Percentiles rank a stretch among this genome's conserved stretches.
phyloP scores from a whole-genome alignment of 2,329 filamentous ascomycete species.

The Alternaria hordeiaustralica region DNA sequence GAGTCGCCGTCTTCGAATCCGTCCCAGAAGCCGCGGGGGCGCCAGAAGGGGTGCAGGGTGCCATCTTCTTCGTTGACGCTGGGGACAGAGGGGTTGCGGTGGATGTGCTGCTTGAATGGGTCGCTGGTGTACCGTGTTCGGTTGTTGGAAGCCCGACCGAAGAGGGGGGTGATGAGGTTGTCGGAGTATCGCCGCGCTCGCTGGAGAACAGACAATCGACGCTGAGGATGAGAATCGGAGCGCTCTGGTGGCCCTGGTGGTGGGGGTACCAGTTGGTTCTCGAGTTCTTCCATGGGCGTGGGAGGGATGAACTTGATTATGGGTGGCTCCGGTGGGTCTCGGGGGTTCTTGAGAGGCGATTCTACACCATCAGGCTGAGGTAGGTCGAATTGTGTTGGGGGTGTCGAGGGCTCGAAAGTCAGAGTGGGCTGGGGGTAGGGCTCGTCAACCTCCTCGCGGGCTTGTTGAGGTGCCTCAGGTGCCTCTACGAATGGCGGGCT shows the following conservation, averaged over 20 bases:
- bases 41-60: slow-evolving; percentile 67
- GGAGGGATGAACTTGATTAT: slow-evolving; percentile 62
- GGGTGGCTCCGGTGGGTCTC: slow-evolving; percentile 64
- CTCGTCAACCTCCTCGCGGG: slow-evolving; percentile 6
- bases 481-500: slow-evolving; percentile 37
- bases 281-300: slow-evolving; percentile 57
- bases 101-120: slow-evolving; percentile 21
- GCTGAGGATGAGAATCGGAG: slow-evolving; percentile 45
- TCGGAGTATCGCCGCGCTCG: slow-evolving; percentile 56
- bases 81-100: slow-evolving; percentile 31
- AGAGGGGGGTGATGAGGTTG: slow-evolving; percentile 51
- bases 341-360: slow-evolving; percentile 65
- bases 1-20: slow-evolving; percentile 55
- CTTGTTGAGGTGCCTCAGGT: slow-evolving; percentile 14
- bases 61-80: slow-evolving; percentile 50
- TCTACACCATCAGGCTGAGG: slow-evolving; percentile 50
- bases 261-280: slow-evolving; percentile 48
- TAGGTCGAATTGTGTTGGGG: slow-evolving; percentile 39
- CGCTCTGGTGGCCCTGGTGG: slow-evolving; percentile 38
- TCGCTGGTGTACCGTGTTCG: slow-evolving; percentile 31
- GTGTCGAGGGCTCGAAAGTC: slow-evolving; percentile 45
- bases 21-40: slow-evolving; percentile 68
- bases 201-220: slow-evolving; percentile 51
- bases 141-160: slow-evolving; percentile 39
- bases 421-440: slow-evolving; percentile 33